Percentiles rank a stretch among this genome's conserved stretches.
Evolutionary conservation across 148 eudicot species (phyloP).

Genomic region (Oxyria digyna): DNA sequence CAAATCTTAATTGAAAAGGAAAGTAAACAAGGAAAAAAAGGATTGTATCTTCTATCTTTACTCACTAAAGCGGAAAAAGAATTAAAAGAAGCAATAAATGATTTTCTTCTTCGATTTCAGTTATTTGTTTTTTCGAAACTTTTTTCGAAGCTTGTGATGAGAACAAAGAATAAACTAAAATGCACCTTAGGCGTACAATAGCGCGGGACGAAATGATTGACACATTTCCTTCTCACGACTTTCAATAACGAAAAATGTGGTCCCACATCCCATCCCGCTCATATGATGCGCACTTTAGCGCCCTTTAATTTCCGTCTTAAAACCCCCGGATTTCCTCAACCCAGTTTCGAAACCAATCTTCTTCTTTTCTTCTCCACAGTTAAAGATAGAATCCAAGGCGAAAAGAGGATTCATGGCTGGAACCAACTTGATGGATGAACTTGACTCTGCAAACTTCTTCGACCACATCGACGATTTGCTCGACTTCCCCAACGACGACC

Average conservation of each 20-base stretch:
- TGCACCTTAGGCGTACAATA: not conserved
- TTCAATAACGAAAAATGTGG: not conserved
- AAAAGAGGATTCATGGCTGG: conserved; percentile 8
- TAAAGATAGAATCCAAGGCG: not conserved
- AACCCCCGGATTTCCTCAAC: not conserved
- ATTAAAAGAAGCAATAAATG: not conserved
- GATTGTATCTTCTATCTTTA: not conserved
- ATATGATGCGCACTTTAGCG: conserved; percentile 3
- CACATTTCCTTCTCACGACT: not conserved
- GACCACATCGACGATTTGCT: conserved; percentile 13
- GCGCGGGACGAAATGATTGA: not conserved
- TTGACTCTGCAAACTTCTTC: conserved; percentile 10
- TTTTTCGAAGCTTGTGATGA: not conserved
- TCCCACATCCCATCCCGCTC: not conserved
- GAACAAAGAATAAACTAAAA: not conserved
- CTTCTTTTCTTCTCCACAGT: not conserved
- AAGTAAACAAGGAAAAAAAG: not conserved
- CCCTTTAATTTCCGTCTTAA: not conserved
- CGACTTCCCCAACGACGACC: conserved; percentile 10
- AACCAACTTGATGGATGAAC: conserved; percentile 11
- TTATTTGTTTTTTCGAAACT: not conserved
- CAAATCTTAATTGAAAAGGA: conserved; percentile 4
- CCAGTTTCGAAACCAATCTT: not conserved
- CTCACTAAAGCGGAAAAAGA: not conserved
- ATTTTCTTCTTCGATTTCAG: not conserved